Evolutionary conservation across 495 filamentous ascomycete genomes (phyloP).

Genomic region (Gamarada debralockiae): DNA sequence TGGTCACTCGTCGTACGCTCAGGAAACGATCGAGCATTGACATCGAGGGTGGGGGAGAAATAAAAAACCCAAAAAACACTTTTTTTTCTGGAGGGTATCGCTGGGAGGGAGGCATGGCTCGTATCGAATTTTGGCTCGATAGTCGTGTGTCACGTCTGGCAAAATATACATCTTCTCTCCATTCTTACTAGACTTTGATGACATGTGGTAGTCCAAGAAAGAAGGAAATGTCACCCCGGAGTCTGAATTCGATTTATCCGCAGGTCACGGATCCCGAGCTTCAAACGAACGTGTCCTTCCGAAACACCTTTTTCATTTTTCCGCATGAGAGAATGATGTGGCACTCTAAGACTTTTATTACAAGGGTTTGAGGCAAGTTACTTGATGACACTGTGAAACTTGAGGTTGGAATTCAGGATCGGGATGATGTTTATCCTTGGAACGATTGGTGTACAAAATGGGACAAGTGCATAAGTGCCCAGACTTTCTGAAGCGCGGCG

Average conservation of each 20-base stretch:
- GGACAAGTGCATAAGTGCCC: too few species aligned
- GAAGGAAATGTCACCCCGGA: background rate
- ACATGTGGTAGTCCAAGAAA: background rate
- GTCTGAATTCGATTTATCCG: too few species aligned
- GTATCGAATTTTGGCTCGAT: conserved; percentile 17
- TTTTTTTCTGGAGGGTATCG: conserved; percentile 3
- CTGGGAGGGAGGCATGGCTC: conserved; percentile 4
- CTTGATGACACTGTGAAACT: too few species aligned
- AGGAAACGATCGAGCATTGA: conserved; percentile 1
- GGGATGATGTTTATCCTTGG: too few species aligned
- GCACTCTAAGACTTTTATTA: too few species aligned
- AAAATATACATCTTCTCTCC: conserved; percentile 11
- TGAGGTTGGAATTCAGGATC: too few species aligned
- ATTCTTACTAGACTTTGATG: background rate
- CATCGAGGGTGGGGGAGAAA: background rate
- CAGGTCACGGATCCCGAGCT: too few species aligned
- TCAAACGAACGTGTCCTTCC: background rate
- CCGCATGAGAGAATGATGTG: too few species aligned
- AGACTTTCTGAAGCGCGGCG: too few species aligned
- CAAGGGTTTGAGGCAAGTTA: too few species aligned
- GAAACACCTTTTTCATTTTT: background rate
- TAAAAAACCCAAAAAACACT: conserved; percentile 7
- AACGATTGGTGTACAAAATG: too few species aligned
- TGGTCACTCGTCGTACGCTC: conserved; percentile 13
- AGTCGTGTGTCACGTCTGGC: conserved; percentile 11